A percentile compares a stretch with the other conserved stretches of the same genome.
Conservation (phyloP, 176 grass and related monocot genomes). For the Zizania latifolia region DNA sequence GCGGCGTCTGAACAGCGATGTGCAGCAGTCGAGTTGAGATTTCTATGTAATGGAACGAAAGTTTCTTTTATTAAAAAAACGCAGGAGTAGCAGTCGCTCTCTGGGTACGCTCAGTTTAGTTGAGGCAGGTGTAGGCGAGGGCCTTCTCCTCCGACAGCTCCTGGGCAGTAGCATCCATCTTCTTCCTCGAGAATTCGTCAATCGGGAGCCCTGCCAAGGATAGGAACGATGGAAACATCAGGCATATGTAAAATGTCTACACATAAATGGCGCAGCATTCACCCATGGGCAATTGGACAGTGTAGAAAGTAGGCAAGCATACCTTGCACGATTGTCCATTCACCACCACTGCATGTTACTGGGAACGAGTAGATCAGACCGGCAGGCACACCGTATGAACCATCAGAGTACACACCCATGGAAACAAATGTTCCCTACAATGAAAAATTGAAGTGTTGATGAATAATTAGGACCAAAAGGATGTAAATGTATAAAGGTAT, state of each 20-base stretch:
- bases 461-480: background rate
- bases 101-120: conserved; percentile 27
- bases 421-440: conserved; percentile 87
- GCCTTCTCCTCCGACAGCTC: conserved; percentile 90
- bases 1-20: background rate
- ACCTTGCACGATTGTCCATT: conserved; percentile 96
- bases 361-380: conserved; percentile 97
- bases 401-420: conserved; percentile 95
- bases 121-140: conserved; percentile 84
- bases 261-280: background rate
- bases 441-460: background rate
- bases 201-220: conserved; percentile 62
- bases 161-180: conserved; percentile 78
- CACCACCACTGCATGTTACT: conserved; percentile 67
- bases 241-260: background rate
- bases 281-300: background rate
- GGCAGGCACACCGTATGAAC: conserved; percentile 85
- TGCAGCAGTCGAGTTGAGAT: background rate
- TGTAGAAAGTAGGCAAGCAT: background rate
- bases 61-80: conserved; percentile 45
- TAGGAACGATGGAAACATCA: conserved; percentile 13
- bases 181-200: conserved; percentile 86
- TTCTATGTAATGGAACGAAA: conserved; percentile 11
- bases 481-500: background rate
- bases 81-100: conserved; percentile 21